Percentiles rank a stretch among this genome's conserved stretches.
phyloP scores from a whole-genome alignment of 2,329 filamentous ascomycete species.

The Alternaria novae-zelandiae region DNA sequence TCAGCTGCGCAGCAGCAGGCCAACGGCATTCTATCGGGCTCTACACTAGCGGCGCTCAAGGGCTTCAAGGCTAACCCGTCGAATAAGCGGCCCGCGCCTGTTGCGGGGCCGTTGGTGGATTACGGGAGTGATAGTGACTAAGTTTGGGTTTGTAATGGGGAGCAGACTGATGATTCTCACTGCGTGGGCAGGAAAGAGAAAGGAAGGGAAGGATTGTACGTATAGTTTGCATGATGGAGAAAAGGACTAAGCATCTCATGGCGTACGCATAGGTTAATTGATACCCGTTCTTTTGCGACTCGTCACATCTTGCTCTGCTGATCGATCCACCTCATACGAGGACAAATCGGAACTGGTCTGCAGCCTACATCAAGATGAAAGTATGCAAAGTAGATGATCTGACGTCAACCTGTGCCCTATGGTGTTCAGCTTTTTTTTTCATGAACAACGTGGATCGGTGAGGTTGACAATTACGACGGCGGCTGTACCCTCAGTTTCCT shows the following conservation, averaged over 20 bases:
- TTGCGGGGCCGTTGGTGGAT: slow-evolving; percentile 77
- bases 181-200: not conserved
- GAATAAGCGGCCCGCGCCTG: slow-evolving; percentile 60
- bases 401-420: not conserved
- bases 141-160: not conserved
- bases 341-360: not conserved
- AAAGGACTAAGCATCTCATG: not conserved
- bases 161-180: not conserved
- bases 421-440: not conserved
- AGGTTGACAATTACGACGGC: not conserved
- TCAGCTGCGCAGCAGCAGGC: slow-evolving; percentile 14
- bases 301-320: no score
- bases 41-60: slow-evolving; percentile 80
- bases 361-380: not conserved
- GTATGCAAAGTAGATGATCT: not conserved
- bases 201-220: not conserved
- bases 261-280: slow-evolving; percentile 1
- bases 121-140: slow-evolving; percentile 82
- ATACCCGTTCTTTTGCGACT: slow-evolving; percentile 1
- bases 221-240: not conserved
- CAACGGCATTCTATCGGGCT: slow-evolving; percentile 78
- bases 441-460: not conserved
- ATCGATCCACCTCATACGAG: not conserved
- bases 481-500: not conserved
- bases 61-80: slow-evolving; percentile 52